These are phyloP conservation scores for Teratosphaeriaceae sp. DNA, from an alignment of 2,329 filamentous ascomycete genomes.

Conservation along the genomic window DNA sequence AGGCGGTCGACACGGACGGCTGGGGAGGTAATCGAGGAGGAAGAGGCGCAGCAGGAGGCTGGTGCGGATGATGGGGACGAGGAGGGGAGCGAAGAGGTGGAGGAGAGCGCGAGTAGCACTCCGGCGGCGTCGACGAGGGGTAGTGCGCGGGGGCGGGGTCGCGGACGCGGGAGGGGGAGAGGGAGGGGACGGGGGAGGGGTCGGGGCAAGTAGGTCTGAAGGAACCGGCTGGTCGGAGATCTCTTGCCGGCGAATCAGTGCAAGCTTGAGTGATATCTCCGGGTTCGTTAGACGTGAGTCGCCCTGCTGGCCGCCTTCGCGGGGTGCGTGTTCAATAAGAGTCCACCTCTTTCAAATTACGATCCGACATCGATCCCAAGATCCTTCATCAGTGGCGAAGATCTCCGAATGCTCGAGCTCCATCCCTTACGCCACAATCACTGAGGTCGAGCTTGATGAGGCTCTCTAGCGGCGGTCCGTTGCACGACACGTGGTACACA, in stretches of 20 bases:
- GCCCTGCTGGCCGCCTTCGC: no score
- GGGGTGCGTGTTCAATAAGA: no score
- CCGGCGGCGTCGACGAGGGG: constrained; percentile 9
- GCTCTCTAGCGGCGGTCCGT: no score
- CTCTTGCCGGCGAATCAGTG: background rate
- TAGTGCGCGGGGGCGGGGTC: background rate
- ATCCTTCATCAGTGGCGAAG: no score
- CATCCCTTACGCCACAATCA: no score
- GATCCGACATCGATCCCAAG: no score
- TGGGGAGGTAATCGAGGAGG: constrained; percentile 18
- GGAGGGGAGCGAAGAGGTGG: constrained; percentile 8
- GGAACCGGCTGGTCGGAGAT: background rate
- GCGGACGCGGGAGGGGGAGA: background rate
- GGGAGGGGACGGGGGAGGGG: constrained; percentile 2
- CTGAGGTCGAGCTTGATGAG: no score
- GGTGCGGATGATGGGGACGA: constrained; percentile 20
- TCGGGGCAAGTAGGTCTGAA: background rate
- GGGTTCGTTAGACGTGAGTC: no score
- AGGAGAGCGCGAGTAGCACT: constrained; percentile 11
- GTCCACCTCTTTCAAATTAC: no score
- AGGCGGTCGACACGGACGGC: constrained; percentile 22
- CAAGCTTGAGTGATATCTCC: constrained; percentile 22
- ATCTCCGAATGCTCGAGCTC: no score
- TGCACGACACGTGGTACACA: no score
- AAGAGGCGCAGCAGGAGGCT: constrained; percentile 18